Percentiles rank a stretch among this genome's conserved stretches.
These are phyloP conservation scores for Chytriomyces sp. DNA, from an alignment of 192 early-diverging fungal species.

Conservation along the genomic window DNA sequence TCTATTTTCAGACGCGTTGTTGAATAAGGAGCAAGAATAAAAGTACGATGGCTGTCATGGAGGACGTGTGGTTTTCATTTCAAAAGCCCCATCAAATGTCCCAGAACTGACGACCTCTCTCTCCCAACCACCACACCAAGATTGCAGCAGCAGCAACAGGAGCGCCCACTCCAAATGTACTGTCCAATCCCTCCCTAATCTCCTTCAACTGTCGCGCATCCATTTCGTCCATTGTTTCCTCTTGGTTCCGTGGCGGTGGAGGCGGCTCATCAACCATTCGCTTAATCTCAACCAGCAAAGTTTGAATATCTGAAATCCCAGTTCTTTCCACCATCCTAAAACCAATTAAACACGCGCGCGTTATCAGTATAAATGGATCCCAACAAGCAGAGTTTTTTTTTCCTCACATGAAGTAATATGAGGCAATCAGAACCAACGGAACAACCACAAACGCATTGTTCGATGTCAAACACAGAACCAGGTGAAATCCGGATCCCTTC, in stretches of 20 bases:
- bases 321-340: conserved; percentile 12
- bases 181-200: conserved; percentile 24
- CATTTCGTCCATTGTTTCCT: conserved; percentile 16
- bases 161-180: conserved; percentile 10
- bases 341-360: neutral
- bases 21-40: too few relatives aligned
- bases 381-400: neutral
- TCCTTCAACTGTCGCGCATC: conserved; percentile 17
- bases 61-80: too few relatives aligned
- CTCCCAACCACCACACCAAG: conserved; percentile 20
- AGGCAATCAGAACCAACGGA: neutral
- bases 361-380: neutral
- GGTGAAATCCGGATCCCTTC: conserved; percentile 16
- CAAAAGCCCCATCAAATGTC: neutral
- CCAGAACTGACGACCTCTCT: conserved; percentile 3
- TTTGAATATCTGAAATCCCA: neutral
- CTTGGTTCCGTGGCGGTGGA: neutral
- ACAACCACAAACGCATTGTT: conserved; percentile 4
- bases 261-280: neutral
- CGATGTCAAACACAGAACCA: neutral
- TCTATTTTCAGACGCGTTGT: too few relatives aligned
- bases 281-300: conserved; percentile 4
- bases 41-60: too few relatives aligned
- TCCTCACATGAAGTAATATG: conserved; percentile 8
- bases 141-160: conserved; percentile 20